Evolutionary conservation across 164 flowering plant species (phyloP).

Genomic region (Platanus orientalis): DNA sequence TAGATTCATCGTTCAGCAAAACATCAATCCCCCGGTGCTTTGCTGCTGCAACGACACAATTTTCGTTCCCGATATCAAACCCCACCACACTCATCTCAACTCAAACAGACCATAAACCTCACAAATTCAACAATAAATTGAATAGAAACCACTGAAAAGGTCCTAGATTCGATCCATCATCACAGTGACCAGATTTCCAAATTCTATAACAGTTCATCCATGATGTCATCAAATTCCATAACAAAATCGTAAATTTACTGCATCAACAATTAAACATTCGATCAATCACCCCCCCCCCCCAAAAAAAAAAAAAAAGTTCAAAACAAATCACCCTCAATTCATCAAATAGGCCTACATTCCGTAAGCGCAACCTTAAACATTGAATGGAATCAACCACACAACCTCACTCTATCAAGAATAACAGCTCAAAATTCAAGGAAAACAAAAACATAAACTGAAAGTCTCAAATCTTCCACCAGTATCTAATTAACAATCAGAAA

Average conservation of each 20-base stretch:
- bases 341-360: neutral
- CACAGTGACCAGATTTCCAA: neutral
- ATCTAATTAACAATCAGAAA: too few relatives aligned
- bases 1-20: slow-evolving; percentile 83
- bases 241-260: neutral
- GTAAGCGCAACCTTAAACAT: neutral
- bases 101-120: slow-evolving; percentile 8
- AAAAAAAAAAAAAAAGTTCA: too few relatives aligned
- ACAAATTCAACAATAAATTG: neutral
- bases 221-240: neutral
- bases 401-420: neutral
- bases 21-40: slow-evolving; percentile 86
- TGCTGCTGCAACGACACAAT: slow-evolving; percentile 69
- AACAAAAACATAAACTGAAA: neutral
- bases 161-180: neutral
- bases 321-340: neutral
- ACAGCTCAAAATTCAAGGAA: too few relatives aligned
- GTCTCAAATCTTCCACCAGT: too few relatives aligned
- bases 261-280: neutral
- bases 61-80: slow-evolving; percentile 93
- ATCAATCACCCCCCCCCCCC: too few relatives aligned
- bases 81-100: slow-evolving; percentile 77
- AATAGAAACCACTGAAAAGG: neutral
- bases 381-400: neutral
- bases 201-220: neutral